Evolutionary conservation across 2,329 filamentous ascomycete genomes (phyloP).

Genomic region (Zymoseptoria crescenta): DNA sequence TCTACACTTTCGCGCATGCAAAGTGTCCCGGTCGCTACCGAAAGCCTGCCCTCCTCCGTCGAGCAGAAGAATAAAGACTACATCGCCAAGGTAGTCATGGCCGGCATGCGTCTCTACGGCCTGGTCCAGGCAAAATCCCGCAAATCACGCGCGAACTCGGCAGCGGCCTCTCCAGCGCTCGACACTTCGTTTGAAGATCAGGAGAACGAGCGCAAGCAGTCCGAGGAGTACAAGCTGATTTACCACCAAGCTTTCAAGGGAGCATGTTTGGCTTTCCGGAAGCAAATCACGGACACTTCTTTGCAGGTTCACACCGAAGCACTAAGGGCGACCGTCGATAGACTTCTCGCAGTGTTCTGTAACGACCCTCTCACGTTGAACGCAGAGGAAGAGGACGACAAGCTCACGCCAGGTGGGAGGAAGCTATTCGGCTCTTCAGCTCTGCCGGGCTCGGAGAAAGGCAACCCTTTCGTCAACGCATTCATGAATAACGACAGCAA

Average conservation of each 20-base stretch:
- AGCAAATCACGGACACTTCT: conserved; percentile 31
- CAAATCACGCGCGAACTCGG: conserved; percentile 22
- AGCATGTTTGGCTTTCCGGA: conserved; percentile 41
- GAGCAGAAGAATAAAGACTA: conserved; percentile 41
- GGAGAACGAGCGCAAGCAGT: conserved; percentile 26
- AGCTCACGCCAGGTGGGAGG: conserved; percentile 26
- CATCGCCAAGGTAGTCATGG: conserved; percentile 44
- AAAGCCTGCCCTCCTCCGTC: conserved; percentile 5
- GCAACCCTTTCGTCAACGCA: conserved; percentile 13
- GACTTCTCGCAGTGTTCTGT: conserved; percentile 40
- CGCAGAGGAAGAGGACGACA: conserved; percentile 7
- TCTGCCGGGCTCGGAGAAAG: background rate
- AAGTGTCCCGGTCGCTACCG: conserved; percentile 10
- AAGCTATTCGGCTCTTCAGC: conserved; percentile 22
- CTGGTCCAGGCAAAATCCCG: conserved; percentile 36
- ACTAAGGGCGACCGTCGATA: conserved; percentile 43
- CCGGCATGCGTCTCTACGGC: conserved; percentile 47
- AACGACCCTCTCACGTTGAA: conserved; percentile 34
- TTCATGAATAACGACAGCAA: conserved; percentile 5
- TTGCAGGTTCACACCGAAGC: conserved; percentile 35
- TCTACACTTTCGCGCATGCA: conserved; percentile 23
- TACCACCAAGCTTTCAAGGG: conserved; percentile 47
- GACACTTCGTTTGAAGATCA: conserved; percentile 13
- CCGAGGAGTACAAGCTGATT: conserved; percentile 46
- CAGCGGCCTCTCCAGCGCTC: conserved; percentile 10